Base-by-base conservation (phyloP, 305 asterid genomes). In the Withania somnifera region DNA sequence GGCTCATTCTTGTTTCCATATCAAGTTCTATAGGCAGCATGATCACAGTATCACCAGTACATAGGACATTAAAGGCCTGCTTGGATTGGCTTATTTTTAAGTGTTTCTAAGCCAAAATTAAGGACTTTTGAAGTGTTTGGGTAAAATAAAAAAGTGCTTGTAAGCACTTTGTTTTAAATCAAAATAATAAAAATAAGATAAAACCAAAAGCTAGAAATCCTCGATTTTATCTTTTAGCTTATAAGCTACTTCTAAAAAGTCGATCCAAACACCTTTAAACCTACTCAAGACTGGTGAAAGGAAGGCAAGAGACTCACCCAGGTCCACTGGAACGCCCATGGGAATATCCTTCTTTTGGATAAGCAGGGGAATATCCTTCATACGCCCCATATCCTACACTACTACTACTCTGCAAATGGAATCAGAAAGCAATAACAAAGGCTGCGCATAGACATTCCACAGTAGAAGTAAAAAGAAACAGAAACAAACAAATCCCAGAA, bases 311-410 rank as follows among this genome's bases (percentile, higher is more conserved):
- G 50, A 68, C 89, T 87, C 86, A 93, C 97, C 97, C 93, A 51
- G 97, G 90, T 80, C 96, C 89, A 84, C 77, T 86, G 60, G 93
- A 89, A 60, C 96, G 92, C 26, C 92, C 93, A 67, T 92, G 87
- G 45, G 94, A 89, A 83, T 88, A 90, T 78, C 86, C 92, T 52
- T 95, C 97, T 84, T 93, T 90, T 50, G 91, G 79, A 73, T 73
- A 73, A 73, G 79, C 79, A 73, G 79, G 87, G 38, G 94, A 89
- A 83, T 88, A 91, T 78, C 86, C 92, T 56, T 95, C 97, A 85
- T 93, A 91, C 42, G 92, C 93, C 77, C 97, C 97, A 84, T 92
- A 91, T 5, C 91, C 88, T 30, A 60, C 22, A 84, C 90, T 83
- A 85, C 93, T 85, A 66, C 89, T 92, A 88, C 92, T 80, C 97